Base-by-base conservation (phyloP, 164 flowering plant species). In the Protea cynaroides region DNA sequence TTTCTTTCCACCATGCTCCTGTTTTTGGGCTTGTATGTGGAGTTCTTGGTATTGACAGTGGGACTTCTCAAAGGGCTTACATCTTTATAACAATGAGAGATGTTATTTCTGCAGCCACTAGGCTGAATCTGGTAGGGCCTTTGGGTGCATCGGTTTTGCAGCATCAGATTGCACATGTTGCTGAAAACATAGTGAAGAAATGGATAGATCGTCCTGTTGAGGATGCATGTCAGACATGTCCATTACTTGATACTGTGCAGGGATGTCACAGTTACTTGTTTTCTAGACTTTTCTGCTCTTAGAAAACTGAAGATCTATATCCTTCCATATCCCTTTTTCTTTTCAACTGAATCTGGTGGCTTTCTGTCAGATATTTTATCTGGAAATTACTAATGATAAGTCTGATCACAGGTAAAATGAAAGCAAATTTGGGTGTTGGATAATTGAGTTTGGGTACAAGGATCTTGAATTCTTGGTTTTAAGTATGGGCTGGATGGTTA, bases 81-180 rank as follows among this genome's bases (percentile, higher is more conserved):
- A 67, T 94, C 85, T 94, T 94, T 58, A 73, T 89, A 24, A 86
- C 96, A n/a, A 75, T 86, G 87, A 85, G 99, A 76, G 99, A 94
- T 75, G 68, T 82, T 24, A 71, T 94, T 55, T 94, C 99, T 53
- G 93, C 99, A 56, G 96, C 99, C 29, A 94, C 99, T 1, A 83
- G 99, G 79, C 76, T 94, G 67, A 91, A 91, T 75, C 65, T 94
- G 78, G 78, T 94, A 1, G 99, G 99, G 19, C 99, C 99, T 0
- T 23, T 86, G 53, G 97, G 90, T 24, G 99, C 93, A 4, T 82
- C 96, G 19, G 74, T 80, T 7, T 37, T 94, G 82, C 99, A 94
- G 79, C 99, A 94, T 76, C 83, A 80, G 70, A 72, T 91, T 64
- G 81, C 96, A 49, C 44, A 40, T 56, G 75, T 76, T 63, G 94